A percentile compares a stretch with the other conserved stretches of the same genome.
Evolutionary conservation across 2,329 filamentous ascomycete genomes (phyloP).

Genomic region (Fusarium annulatum): DNA sequence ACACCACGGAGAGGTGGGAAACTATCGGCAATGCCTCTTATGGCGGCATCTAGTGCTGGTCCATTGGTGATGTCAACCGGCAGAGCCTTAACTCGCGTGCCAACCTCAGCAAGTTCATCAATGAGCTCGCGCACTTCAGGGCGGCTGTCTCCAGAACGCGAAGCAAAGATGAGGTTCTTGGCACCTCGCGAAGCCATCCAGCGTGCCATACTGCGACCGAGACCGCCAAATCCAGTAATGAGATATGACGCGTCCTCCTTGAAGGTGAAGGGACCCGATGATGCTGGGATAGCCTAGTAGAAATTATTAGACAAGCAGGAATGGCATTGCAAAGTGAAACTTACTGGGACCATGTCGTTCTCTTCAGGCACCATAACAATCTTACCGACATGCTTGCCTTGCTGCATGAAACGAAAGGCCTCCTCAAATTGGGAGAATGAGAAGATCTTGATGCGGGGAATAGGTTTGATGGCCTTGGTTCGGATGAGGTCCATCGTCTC

Average conservation of each 20-base stretch:
- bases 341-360: neutral
- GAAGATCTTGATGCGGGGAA: neutral
- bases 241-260: neutral
- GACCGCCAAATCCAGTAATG: neutral
- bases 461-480: neutral
- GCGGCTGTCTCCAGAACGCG: neutral
- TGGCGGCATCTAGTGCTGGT: neutral
- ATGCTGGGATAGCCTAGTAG: neutral
- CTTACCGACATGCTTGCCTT: neutral
- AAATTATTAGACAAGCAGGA: neutral
- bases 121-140: neutral
- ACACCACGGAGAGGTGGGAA: neutral
- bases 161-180: neutral
- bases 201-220: neutral
- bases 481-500: neutral
- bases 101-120: neutral
- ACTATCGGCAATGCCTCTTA: neutral
- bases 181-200: neutral
- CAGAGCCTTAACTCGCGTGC: neutral
- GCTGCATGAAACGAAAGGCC: neutral
- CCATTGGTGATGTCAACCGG: neutral
- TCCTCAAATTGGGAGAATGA: neutral
- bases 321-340: neutral
- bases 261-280: neutral
- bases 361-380: neutral